Percentiles rank a stretch among this genome's conserved stretches.
Conservation (phyloP, 2,329 filamentous ascomycete species). For the Pseudocercospora fijiensis region DNA sequence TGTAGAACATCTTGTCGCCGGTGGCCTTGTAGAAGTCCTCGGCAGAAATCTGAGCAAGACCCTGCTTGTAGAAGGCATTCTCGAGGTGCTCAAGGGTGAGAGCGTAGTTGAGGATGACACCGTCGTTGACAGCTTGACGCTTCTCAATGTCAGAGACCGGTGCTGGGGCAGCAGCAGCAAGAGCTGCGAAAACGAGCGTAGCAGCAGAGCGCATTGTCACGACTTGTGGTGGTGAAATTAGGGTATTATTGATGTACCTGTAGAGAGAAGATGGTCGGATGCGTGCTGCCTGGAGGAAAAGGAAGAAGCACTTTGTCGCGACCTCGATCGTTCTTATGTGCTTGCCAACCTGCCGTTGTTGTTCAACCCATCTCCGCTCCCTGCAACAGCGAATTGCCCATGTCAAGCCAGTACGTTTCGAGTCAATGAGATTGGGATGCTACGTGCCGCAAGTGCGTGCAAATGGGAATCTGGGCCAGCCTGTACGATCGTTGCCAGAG, state of each 20-base stretch:
- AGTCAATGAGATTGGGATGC: slow-evolving; percentile 4
- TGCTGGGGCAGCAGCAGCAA: slow-evolving; percentile 23
- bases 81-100: slow-evolving; percentile 53
- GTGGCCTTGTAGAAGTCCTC: slow-evolving; percentile 55
- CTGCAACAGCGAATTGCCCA: background rate
- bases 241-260: background rate
- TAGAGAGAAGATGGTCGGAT: background rate
- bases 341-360: background rate
- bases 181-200: slow-evolving; percentile 24
- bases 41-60: slow-evolving; percentile 57
- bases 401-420: background rate
- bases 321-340: slow-evolving; percentile 3
- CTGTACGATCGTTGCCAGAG: background rate
- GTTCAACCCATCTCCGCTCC: background rate
- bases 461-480: slow-evolving; percentile 1
- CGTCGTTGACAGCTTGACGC: slow-evolving; percentile 24
- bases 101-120: slow-evolving; percentile 45
- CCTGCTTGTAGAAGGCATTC: slow-evolving; percentile 62
- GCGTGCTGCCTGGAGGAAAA: background rate
- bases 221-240: background rate
- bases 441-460: background rate
- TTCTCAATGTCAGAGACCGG: slow-evolving; percentile 13
- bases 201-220: slow-evolving; percentile 23
- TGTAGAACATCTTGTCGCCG: slow-evolving; percentile 53
- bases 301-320: background rate